Percentiles rank a stretch among this genome's conserved stretches.
phyloP scores from a whole-genome alignment of 768 basidiomycete species.

The Royoungia palumana region DNA sequence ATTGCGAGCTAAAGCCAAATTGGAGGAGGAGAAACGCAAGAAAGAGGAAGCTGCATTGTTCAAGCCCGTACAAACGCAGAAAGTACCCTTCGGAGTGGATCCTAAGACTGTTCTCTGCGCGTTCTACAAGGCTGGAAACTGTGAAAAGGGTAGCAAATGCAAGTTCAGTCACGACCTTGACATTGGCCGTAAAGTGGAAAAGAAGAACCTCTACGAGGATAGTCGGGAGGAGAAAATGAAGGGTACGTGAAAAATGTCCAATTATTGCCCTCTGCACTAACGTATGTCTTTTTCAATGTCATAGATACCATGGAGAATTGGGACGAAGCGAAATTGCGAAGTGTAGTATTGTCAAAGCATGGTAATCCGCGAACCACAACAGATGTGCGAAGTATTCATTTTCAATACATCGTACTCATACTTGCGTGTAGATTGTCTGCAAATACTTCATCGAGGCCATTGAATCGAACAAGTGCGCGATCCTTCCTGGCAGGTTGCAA shows the following conservation, averaged over 20 bases:
- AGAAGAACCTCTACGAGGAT: constrained; percentile 94
- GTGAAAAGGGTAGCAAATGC: constrained; percentile 93
- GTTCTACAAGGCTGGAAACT: constrained; percentile 88
- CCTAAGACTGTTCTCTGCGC: constrained; percentile 93
- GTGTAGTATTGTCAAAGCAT: constrained; percentile 82
- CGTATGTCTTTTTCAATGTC: neutral
- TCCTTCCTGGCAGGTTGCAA: neutral
- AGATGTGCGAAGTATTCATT: constrained; percentile 54
- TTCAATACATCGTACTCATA: constrained; percentile 7
- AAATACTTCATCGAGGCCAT: constrained; percentile 97
- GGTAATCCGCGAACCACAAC: constrained; percentile 92
- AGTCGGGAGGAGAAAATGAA: constrained; percentile 72
- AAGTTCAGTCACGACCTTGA: constrained; percentile 96
- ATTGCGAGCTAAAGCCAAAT: constrained; percentile 67
- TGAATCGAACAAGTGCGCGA: constrained; percentile 71
- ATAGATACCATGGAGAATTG: constrained; percentile 96
- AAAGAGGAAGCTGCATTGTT: constrained; percentile 85
- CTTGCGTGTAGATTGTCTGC: constrained; percentile 79
- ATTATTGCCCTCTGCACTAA: neutral
- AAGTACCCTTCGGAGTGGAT: constrained; percentile 92
- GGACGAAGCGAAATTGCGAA: constrained; percentile 91
- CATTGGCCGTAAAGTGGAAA: constrained; percentile 87
- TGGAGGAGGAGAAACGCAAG: constrained; percentile 76
- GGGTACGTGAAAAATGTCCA: constrained; percentile 43
- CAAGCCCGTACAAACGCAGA: constrained; percentile 77